These are phyloP conservation scores for Cornus controversa DNA, from an alignment of 148 eudicot species.

Conservation along the genomic window DNA sequence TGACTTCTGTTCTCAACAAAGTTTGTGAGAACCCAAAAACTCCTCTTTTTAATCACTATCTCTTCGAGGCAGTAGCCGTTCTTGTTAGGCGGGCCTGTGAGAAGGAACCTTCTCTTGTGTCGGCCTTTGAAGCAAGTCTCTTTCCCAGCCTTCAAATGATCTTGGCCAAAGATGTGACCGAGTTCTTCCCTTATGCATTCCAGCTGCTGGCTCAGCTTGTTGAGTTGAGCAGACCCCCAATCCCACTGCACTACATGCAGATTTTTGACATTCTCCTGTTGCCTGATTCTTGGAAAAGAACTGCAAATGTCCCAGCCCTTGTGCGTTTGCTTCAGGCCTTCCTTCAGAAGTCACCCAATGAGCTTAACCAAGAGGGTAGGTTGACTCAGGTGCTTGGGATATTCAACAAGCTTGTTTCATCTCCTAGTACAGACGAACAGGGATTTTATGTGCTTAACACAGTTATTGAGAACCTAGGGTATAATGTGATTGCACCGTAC, in stretches of 20 bases:
- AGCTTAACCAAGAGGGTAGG: constrained; percentile 70
- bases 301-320: constrained; percentile 95
- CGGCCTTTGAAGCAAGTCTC: constrained; percentile 72
- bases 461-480: constrained; percentile 72
- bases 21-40: constrained; percentile 90
- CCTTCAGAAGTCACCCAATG: constrained; percentile 77
- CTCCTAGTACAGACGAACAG: constrained; percentile 83
- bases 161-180: constrained; percentile 58
- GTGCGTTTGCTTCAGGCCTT: constrained; percentile 95
- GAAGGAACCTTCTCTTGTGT: constrained; percentile 63
- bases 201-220: constrained; percentile 96
- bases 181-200: constrained; percentile 91
- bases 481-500: constrained; percentile 60
- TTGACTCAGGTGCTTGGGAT: constrained; percentile 66
- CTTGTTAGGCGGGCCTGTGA: constrained; percentile 77
- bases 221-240: constrained; percentile 71
- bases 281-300: constrained; percentile 79
- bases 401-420: constrained; percentile 60
- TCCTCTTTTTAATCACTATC: constrained; percentile 82
- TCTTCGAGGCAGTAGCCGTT: constrained; percentile 87
- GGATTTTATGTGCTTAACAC: constrained; percentile 95
- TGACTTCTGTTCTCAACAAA: constrained; percentile 64
- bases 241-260: constrained; percentile 72
- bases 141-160: constrained; percentile 73
- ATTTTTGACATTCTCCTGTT: constrained; percentile 68